These are phyloP conservation scores for Hypoxylon sp. DNA, from an alignment of 2,329 filamentous ascomycete species.

Conservation along the genomic window DNA sequence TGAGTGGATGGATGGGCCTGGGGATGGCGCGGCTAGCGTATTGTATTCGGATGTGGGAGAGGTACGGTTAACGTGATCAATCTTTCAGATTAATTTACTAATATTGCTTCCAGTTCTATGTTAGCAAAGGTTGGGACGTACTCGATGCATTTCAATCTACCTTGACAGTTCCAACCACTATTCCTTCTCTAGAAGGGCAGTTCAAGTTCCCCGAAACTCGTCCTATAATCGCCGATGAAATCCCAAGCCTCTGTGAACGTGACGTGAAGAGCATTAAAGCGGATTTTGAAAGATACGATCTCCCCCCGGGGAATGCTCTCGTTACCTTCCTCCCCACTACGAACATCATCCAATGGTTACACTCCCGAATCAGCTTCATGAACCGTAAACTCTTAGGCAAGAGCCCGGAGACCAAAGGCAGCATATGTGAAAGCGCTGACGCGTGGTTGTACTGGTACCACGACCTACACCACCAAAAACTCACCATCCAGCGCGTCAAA, in stretches of 20 bases:
- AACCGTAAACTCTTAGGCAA: slow-evolving; percentile 8
- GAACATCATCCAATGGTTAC: slow-evolving; percentile 30
- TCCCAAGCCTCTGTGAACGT: slow-evolving; percentile 27
- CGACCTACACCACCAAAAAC: slow-evolving; percentile 22
- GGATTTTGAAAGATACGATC: slow-evolving; percentile 5
- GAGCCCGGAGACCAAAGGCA: slow-evolving; percentile 23
- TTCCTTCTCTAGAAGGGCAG: neutral
- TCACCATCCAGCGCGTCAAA: slow-evolving; percentile 31
- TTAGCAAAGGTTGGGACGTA: slow-evolving; percentile 28
- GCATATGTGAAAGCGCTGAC: slow-evolving; percentile 26
- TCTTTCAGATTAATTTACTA: neutral
- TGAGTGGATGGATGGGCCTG: slow-evolving; percentile 34
- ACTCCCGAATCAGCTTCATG: slow-evolving; percentile 28
- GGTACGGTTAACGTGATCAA: slow-evolving; percentile 2
- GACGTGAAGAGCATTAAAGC: slow-evolving; percentile 21
- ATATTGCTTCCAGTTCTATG: slow-evolving; percentile 29
- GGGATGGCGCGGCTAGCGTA: slow-evolving; percentile 31
- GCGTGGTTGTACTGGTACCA: slow-evolving; percentile 38
- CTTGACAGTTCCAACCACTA: slow-evolving; percentile 1
- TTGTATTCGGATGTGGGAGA: slow-evolving; percentile 35
- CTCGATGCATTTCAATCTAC: slow-evolving; percentile 22
- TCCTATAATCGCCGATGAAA: slow-evolving; percentile 17
- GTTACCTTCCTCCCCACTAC: slow-evolving; percentile 32
- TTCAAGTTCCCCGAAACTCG: slow-evolving; percentile 13
- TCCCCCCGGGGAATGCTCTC: slow-evolving; percentile 1